These are phyloP conservation scores for Coleophoma cylindrospora DNA, from an alignment of 2,329 filamentous ascomycete species.

Conservation along the genomic window DNA sequence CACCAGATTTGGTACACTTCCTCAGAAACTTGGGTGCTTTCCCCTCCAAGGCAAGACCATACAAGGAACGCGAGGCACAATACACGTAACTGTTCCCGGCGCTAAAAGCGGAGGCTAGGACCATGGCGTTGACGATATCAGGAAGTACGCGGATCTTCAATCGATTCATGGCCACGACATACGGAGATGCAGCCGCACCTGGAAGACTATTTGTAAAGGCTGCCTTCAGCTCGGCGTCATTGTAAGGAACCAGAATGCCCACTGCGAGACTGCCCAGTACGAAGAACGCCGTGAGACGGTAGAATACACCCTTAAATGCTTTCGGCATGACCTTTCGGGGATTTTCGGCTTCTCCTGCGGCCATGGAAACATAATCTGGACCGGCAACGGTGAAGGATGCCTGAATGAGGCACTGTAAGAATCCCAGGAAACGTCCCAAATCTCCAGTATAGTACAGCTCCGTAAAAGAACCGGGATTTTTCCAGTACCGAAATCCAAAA, in stretches of 20 bases:
- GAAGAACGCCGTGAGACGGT: conserved; percentile 67
- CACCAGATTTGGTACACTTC: conserved; percentile 43
- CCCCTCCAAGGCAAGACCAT: conserved; percentile 43
- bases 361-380: conserved; percentile 56
- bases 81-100: conserved; percentile 49
- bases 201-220: conserved; percentile 49
- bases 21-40: conserved; percentile 42
- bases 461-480: conserved; percentile 41
- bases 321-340: conserved; percentile 60
- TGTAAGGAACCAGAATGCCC: conserved; percentile 53
- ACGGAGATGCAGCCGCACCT: conserved; percentile 44
- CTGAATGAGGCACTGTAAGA: conserved; percentile 52
- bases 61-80: conserved; percentile 44
- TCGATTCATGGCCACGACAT: conserved; percentile 48
- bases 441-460: conserved; percentile 45
- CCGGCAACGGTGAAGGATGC: conserved; percentile 65
- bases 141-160: conserved; percentile 48
- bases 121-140: conserved; percentile 55
- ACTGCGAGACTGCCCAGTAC: conserved; percentile 60
- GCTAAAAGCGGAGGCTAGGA: conserved; percentile 48
- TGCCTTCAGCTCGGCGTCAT: conserved; percentile 46
- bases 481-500: conserved; percentile 50
- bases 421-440: conserved; percentile 55
- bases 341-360: conserved; percentile 56
- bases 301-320: conserved; percentile 70